Evolutionary conservation across 305 asterid species (phyloP).

Genomic region (Fraxinus xanthoxyloides): DNA sequence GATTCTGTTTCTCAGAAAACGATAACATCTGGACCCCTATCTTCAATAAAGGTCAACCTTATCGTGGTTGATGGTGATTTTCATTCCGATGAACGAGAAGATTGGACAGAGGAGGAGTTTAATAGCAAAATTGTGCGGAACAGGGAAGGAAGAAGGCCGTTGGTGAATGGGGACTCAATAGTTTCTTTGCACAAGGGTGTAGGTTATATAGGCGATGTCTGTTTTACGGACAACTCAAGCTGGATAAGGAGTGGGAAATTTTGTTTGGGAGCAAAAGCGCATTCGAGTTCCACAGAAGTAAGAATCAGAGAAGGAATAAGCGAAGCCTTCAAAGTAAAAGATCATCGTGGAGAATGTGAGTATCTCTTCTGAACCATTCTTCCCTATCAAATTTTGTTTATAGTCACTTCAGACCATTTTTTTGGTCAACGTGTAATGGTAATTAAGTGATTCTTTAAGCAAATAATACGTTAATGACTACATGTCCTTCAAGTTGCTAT

Average conservation of each 20-base stretch:
- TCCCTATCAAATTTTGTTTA: neutral
- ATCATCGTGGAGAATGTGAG: slow-evolving; percentile 93
- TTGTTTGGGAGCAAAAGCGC: slow-evolving; percentile 59
- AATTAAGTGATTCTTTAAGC: neutral
- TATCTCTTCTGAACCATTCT: slow-evolving; percentile 11
- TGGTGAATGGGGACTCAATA: slow-evolving; percentile 58
- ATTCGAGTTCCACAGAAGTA: slow-evolving; percentile 2
- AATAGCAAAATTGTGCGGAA: slow-evolving; percentile 35
- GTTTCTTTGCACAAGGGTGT: slow-evolving; percentile 59
- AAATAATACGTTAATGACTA: neutral
- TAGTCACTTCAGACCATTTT: neutral
- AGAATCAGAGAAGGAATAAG: slow-evolving; percentile 73
- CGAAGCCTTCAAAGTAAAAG: slow-evolving; percentile 76
- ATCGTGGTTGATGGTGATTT: slow-evolving; percentile 79
- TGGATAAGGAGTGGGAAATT: slow-evolving; percentile 83
- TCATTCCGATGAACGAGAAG: slow-evolving; percentile 47
- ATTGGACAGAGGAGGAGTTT: slow-evolving; percentile 61
- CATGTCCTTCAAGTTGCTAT: neutral
- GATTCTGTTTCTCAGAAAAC: slow-evolving; percentile 38
- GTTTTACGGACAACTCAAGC: slow-evolving; percentile 83
- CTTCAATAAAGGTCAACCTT: slow-evolving; percentile 50
- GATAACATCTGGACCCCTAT: slow-evolving; percentile 55
- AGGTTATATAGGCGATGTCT: slow-evolving; percentile 55
- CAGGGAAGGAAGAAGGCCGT: slow-evolving; percentile 80
- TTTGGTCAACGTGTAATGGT: neutral